phyloP scores from a whole-genome alignment of 2,329 filamentous ascomycete species.

The Rosellinia necatrix region DNA sequence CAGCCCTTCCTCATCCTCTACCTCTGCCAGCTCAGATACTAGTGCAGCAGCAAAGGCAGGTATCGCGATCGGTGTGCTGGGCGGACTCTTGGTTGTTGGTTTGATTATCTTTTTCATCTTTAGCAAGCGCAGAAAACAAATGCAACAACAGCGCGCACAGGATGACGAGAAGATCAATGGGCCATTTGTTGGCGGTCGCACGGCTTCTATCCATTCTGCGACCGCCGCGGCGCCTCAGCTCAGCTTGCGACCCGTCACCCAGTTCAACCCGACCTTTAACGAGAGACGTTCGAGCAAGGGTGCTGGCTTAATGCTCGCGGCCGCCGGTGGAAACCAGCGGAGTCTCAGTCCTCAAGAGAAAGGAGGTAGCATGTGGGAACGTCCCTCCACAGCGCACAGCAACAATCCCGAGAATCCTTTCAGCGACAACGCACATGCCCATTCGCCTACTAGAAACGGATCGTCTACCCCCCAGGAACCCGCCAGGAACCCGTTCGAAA shows the following conservation, averaged over 20 bases:
- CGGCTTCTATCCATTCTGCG: constrained; percentile 44
- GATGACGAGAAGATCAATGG: constrained; percentile 69
- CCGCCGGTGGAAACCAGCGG: constrained; percentile 32
- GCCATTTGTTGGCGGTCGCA: constrained; percentile 44
- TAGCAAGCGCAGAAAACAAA: constrained; percentile 71
- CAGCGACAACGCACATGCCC: constrained; percentile 56
- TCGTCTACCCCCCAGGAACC: constrained; percentile 33
- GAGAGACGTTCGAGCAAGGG: constrained; percentile 58
- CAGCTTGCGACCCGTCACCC: constrained; percentile 81
- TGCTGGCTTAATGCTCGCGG: constrained; percentile 45
- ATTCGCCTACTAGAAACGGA: constrained; percentile 48
- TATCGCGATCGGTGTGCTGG: constrained; percentile 79
- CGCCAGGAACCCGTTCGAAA: constrained; percentile 43
- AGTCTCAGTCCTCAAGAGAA: constrained; percentile 38
- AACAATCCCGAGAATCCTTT: constrained; percentile 72
- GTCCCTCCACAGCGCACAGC: constrained; percentile 50
- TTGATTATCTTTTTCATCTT: constrained; percentile 74
- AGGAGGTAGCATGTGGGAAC: constrained; percentile 52
- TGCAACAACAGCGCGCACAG: constrained; percentile 52
- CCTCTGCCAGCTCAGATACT: constrained; percentile 30
- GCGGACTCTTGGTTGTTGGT: constrained; percentile 68
- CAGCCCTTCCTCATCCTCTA: constrained; percentile 30
- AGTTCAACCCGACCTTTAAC: constrained; percentile 74
- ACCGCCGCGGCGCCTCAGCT: constrained; percentile 72
- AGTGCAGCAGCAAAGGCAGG: constrained; percentile 69